Evolutionary conservation across 2,329 filamentous ascomycete species (phyloP).

Genomic region (Beauveria sp.): DNA sequence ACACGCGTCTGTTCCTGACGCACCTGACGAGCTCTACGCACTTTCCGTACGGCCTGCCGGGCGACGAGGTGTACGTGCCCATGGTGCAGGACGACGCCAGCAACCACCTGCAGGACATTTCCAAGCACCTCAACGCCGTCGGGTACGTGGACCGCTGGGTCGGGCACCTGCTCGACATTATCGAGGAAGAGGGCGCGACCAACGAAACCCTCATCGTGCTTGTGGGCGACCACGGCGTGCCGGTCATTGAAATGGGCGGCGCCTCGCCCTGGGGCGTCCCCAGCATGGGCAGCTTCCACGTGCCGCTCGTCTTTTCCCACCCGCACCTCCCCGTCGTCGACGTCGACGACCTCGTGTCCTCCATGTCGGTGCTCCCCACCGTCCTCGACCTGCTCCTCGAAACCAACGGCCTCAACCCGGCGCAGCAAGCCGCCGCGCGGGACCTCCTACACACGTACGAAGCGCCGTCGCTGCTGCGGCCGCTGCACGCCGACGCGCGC

Average conservation of each 20-base stretch:
- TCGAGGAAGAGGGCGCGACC: constrained; percentile 25
- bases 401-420: constrained; percentile 22
- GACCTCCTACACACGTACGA: constrained; percentile 26
- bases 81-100: constrained; percentile 15
- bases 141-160: constrained; percentile 27
- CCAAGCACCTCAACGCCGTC: constrained; percentile 27
- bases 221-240: constrained; percentile 26
- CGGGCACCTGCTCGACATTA: constrained; percentile 21
- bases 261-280: constrained; percentile 25
- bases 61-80: constrained; percentile 20
- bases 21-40: constrained; percentile 30
- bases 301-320: constrained; percentile 26
- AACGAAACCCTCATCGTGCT: constrained; percentile 27
- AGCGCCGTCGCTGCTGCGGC: constrained; percentile 27
- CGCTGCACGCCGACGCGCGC: constrained; percentile 14
- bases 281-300: constrained; percentile 25
- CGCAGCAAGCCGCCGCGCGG: constrained; percentile 18
- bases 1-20: constrained; percentile 26
- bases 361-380: constrained; percentile 26
- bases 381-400: constrained; percentile 27
- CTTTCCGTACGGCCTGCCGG: constrained; percentile 24
- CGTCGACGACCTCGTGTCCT: constrained; percentile 24
- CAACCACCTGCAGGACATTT: constrained; percentile 23
- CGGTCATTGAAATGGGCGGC: constrained; percentile 24
- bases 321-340: constrained; percentile 25